Conservation (phyloP, 108 stramenopile species). For the Mayamaea pseudoterrestris region DNA sequence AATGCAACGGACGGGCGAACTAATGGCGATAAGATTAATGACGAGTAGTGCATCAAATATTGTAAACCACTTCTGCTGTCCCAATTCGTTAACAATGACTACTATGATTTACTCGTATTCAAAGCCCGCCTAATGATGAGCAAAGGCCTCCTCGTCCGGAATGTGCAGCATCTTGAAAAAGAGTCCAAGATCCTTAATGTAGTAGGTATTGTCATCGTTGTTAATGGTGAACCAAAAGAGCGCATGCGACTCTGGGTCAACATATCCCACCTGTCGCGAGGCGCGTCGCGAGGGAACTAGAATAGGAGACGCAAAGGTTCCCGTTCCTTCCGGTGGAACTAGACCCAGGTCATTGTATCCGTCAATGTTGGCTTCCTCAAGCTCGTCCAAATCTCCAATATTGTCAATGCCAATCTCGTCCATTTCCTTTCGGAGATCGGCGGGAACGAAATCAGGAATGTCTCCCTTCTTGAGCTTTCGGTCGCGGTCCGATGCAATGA, state of each 20-base stretch:
- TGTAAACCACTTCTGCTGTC: too few relatives aligned
- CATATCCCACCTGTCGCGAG: slow-evolving; percentile 73
- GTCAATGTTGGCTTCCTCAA: slow-evolving; percentile 76
- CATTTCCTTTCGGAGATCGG: slow-evolving; percentile 74
- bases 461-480: slow-evolving; percentile 41
- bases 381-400: slow-evolving; percentile 73
- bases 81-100: too few relatives aligned
- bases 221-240: slow-evolving; percentile 93
- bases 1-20: too few relatives aligned
- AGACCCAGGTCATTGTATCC: slow-evolving; percentile 83
- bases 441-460: slow-evolving; percentile 62
- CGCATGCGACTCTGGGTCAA: slow-evolving; percentile 72
- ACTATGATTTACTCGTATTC: too few relatives aligned
- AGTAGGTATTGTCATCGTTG: slow-evolving; percentile 78
- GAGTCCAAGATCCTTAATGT: slow-evolving; percentile 83
- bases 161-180: slow-evolving; percentile 90
- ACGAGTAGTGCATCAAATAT: too few relatives aligned
- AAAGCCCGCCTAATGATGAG: too few relatives aligned
- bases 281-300: slow-evolving; percentile 72
- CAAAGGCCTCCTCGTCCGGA: slow-evolving; percentile 55
- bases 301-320: slow-evolving; percentile 75
- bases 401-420: slow-evolving; percentile 73
- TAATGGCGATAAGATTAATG: too few relatives aligned
- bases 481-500: slow-evolving; percentile 71
- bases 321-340: slow-evolving; percentile 78